Percentiles rank a stretch among this genome's conserved stretches.
Conservation (phyloP, 768 basidiomycete species). For the Hysterangium stoloniferum region DNA sequence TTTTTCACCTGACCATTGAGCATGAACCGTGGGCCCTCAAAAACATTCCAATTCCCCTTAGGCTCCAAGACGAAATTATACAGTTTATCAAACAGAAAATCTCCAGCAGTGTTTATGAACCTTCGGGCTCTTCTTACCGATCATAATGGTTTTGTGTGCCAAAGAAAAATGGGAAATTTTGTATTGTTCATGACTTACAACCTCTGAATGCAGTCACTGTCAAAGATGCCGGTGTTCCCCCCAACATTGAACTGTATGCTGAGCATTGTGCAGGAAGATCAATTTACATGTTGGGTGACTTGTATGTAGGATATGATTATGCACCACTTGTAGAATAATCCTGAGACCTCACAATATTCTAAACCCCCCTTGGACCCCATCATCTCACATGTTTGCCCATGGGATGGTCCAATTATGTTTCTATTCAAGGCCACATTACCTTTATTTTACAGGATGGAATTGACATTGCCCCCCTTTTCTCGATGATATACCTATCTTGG, state of each 20-base stretch:
- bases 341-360: no score
- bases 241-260: conserved; percentile 14
- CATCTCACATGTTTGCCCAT: no score
- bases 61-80: conserved; percentile 3
- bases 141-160: conserved; percentile 22
- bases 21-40: conserved; percentile 27
- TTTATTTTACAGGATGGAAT: no score
- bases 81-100: conserved; percentile 23
- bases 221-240: conserved; percentile 15
- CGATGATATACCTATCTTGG: no score
- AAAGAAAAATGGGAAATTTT: conserved; percentile 15
- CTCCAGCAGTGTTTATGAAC: conserved; percentile 16
- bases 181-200: conserved; percentile 17
- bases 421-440: no score
- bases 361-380: no score
- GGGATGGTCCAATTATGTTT: no score
- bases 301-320: no score
- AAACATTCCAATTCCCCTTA: conserved; percentile 16
- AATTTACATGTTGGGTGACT: no score
- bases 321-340: no score
- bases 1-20: conserved; percentile 25
- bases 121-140: conserved; percentile 19
- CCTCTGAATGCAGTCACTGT: conserved; percentile 17
- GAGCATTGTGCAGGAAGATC: no score
- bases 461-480: no score